A percentile compares a stretch with the other conserved stretches of the same genome.
These are phyloP conservation scores for Colletotrichum sp. DNA, from an alignment of 2,329 filamentous ascomycete genomes.

Conservation along the genomic window DNA sequence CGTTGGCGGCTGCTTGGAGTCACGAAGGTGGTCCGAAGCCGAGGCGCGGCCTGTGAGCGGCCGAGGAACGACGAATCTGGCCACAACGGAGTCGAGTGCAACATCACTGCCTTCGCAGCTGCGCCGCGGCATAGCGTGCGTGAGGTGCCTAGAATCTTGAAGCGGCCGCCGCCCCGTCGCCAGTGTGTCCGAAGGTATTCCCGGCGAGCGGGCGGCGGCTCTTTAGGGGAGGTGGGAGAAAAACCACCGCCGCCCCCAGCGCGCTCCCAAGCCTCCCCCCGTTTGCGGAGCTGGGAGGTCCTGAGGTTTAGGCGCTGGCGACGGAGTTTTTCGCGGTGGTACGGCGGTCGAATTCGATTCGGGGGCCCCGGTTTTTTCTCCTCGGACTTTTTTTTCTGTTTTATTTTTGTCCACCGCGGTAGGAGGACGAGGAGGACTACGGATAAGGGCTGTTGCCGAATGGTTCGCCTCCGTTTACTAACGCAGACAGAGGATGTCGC, in stretches of 20 bases:
- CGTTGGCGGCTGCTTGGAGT: not conserved
- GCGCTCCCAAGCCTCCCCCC: not conserved
- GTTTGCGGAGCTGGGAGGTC: conserved; percentile 10
- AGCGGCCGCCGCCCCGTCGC: not conserved
- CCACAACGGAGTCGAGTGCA: not conserved
- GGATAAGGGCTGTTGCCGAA: not conserved
- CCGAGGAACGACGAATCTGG: not conserved
- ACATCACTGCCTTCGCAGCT: not conserved
- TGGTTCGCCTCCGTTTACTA: not conserved
- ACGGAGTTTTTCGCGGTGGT: conserved; percentile 16
- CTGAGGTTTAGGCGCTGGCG: not conserved
- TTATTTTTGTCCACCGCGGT: not conserved
- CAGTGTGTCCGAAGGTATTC: not conserved
- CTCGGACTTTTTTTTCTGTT: not conserved
- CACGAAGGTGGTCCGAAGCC: not conserved
- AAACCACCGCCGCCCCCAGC: not conserved
- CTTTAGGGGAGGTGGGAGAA: not conserved
- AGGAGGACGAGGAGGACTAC: not conserved
- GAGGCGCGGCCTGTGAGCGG: not conserved
- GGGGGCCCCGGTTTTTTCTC: not conserved
- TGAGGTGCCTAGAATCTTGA: not conserved
- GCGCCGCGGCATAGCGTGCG: not conserved
- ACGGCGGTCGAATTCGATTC: conserved; percentile 8
- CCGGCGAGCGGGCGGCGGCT: not conserved
- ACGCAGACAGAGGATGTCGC: not conserved